Evolutionary conservation across 441 rosid genomes (phyloP), one percentile per base, ranked within the genome.

Genomic region (Pelargonium fulgidum): DNA sequence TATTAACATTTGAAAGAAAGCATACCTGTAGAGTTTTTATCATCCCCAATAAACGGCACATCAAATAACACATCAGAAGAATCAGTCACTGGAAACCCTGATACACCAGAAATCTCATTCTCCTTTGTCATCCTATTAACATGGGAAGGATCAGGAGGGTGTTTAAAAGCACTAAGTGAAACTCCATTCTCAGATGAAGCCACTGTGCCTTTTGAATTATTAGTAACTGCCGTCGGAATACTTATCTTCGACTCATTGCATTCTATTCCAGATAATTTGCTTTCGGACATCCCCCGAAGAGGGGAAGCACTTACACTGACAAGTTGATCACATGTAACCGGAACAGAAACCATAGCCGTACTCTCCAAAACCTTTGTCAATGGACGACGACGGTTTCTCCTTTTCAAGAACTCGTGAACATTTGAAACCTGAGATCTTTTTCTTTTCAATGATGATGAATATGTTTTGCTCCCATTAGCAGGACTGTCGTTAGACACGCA

Each of bases 331-430:
- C 87, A 87, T 14, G 76, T 71, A 77, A 85, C 89, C 68, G 97
- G 97, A 73, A 86, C 89, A 71, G 87, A 82, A 26, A 92, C 88
- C 93, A 90, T 91, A 68, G 89, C 85, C 7, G 97, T 89, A 76
- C 93, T 83, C 85, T 92, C 97, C 77, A 95, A 76, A 68, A 95
- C 98, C 81, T 92, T 87, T 12, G 95, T 88, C 79, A 95, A 78
- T 39, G 89, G 95, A 16, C 97, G 83, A 56, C 89, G 92, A 7
- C 98, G 87, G 78, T 82, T 84, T 79, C 80, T 92, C 81, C 86
- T 88, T 80, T 84, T 92, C 64, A 84, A 72, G 67, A 79, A 78
- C 69, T 92, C 99, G 11, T 79, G 84, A 74, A 72, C 85, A 76
- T 74, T 48, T 48, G 83, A 72, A 68, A 82, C 84, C 77, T 87